phyloP scores from a whole-genome alignment of 2,329 filamentous ascomycete species.

The Aureobasidium subglaciale region DNA sequence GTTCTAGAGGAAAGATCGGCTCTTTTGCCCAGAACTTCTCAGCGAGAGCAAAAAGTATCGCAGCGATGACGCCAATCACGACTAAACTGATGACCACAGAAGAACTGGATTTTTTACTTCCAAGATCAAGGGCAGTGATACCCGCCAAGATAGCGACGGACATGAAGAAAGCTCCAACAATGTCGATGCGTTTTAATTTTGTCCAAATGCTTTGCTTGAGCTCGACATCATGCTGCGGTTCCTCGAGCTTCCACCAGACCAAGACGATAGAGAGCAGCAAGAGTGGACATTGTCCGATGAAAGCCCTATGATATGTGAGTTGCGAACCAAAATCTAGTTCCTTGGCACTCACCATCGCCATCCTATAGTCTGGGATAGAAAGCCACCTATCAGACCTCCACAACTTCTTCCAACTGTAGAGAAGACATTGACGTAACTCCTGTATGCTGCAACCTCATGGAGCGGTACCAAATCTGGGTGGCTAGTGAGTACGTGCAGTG shows the following conservation, averaged over 20 bases:
- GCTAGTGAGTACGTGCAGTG: neutral
- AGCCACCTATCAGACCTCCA: conserved; percentile 53
- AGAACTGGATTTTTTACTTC: conserved; percentile 37
- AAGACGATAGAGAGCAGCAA: conserved; percentile 45
- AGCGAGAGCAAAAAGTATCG: conserved; percentile 26
- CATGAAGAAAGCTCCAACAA: conserved; percentile 47
- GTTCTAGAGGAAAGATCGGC: conserved; percentile 51
- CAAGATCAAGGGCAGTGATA: conserved; percentile 44
- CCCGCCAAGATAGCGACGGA: conserved; percentile 37
- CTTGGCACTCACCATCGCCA: conserved; percentile 53
- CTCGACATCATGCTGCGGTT: conserved; percentile 17
- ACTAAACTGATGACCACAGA: conserved; percentile 25
- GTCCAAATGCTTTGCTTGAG: conserved; percentile 22
- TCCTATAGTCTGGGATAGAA: conserved; percentile 54
- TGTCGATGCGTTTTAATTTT: conserved; percentile 51
- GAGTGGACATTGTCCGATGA: conserved; percentile 52
- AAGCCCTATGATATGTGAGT: conserved; percentile 38
- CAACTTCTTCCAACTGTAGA: conserved; percentile 44
- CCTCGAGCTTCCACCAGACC: conserved; percentile 29
- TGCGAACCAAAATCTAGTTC: too few species aligned
- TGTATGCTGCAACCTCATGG: conserved; percentile 41
- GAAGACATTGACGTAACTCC: conserved; percentile 47
- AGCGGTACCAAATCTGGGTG: conserved; percentile 35
- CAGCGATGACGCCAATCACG: conserved; percentile 24
- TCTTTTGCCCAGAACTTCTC: conserved; percentile 43